These are phyloP conservation scores for Sarcodon aspratus DNA, from an alignment of 768 basidiomycete genomes.

Conservation along the genomic window DNA sequence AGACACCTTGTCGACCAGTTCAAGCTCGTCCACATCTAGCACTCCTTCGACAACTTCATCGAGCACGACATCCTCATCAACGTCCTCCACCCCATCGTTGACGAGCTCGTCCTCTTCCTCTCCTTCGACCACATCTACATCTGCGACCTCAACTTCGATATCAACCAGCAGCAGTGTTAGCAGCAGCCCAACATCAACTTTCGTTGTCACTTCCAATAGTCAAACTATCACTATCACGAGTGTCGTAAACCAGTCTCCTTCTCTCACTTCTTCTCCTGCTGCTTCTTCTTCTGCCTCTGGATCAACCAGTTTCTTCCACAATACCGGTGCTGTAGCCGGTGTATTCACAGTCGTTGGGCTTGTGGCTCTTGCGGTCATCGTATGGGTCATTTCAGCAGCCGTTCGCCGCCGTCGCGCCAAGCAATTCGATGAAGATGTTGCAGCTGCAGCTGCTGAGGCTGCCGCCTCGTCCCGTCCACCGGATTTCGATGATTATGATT, in stretches of 20 bases:
- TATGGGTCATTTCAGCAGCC: conserved; percentile 39
- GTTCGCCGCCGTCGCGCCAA: conserved; percentile 53
- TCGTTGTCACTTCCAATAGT: neutral
- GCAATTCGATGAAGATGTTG: conserved; percentile 64
- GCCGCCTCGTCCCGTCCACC: conserved; percentile 35
- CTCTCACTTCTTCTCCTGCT: conserved; percentile 1
- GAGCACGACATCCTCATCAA: neutral
- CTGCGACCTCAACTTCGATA: neutral
- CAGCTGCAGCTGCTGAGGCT: conserved; percentile 58
- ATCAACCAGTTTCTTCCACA: conserved; percentile 49
- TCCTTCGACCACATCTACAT: neutral
- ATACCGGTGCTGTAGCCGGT: conserved; percentile 63
- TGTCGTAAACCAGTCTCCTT: neutral
- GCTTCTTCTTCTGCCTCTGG: conserved; percentile 4
- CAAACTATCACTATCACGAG: neutral
- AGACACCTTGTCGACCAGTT: neutral
- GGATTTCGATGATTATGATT: conserved; percentile 33
- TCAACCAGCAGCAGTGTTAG: neutral
- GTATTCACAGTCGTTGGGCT: conserved; percentile 66
- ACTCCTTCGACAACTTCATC: neutral
- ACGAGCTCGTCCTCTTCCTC: conserved; percentile 1
- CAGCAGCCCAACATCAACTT: conserved; percentile 2
- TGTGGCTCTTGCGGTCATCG: conserved; percentile 35
- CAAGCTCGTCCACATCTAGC: neutral
- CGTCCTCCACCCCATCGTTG: neutral